phyloP scores from a whole-genome alignment of 2,329 filamentous ascomycete genomes.

The Trichophyton verrucosum region DNA sequence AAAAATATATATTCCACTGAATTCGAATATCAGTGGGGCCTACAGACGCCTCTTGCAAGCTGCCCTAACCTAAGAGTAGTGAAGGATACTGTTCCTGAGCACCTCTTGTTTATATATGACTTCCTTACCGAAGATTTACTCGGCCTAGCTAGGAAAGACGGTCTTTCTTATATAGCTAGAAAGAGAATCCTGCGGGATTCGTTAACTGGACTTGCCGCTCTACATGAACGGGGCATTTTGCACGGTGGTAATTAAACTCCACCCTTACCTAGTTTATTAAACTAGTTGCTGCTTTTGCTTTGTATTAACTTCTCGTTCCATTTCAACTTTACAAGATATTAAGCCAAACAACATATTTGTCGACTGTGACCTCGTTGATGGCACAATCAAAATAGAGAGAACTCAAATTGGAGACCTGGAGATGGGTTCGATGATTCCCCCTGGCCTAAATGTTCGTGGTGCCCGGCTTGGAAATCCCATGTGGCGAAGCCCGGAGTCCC shows the following conservation, averaged over 20 bases:
- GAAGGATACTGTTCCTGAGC: constrained; percentile 7
- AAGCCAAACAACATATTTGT: constrained; percentile 11
- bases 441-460: constrained; percentile 8
- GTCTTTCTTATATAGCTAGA: not conserved
- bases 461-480: constrained; percentile 9
- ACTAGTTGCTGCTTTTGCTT: not conserved
- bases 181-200: not conserved
- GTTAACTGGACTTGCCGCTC: constrained; percentile 6
- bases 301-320: not conserved
- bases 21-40: constrained; percentile 10
- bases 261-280: not conserved
- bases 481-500: constrained; percentile 9
- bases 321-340: constrained; percentile 5
- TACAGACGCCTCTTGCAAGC: constrained; percentile 6
- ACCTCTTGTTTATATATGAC: constrained; percentile 10
- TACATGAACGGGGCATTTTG: constrained; percentile 7
- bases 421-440: constrained; percentile 6
- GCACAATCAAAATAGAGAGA: constrained; percentile 1
- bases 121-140: constrained; percentile 6
- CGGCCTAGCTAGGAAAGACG: not conserved
- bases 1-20: constrained; percentile 9
- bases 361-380: constrained; percentile 2
- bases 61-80: constrained; percentile 9
- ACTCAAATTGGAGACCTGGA: constrained; percentile 7
- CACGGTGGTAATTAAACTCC: constrained; percentile 5